Evolutionary conservation across 495 filamentous ascomycete species (phyloP).

Genomic region (Aspergillus taichungensis): DNA sequence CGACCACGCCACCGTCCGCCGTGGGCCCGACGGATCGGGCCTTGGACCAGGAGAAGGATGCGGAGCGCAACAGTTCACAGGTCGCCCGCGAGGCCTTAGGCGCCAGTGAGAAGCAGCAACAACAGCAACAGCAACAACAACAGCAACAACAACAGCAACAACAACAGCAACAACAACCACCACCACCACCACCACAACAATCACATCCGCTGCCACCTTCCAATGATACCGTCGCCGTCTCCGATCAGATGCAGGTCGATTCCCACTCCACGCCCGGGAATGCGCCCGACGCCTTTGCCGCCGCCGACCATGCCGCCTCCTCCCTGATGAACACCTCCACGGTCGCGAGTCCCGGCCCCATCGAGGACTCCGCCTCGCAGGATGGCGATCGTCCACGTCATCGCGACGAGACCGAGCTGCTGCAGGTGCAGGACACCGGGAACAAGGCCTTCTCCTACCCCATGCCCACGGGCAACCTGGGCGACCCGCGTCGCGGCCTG

Average conservation of each 20-base stretch:
- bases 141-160: no score
- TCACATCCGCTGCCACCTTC: constrained; percentile 3
- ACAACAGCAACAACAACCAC: no score
- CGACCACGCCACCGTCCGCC: constrained; percentile 7
- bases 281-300: constrained; percentile 23
- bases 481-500: constrained; percentile 53
- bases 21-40: constrained; percentile 23
- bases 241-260: constrained; percentile 41
- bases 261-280: constrained; percentile 21
- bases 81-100: constrained; percentile 38
- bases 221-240: constrained; percentile 23
- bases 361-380: constrained; percentile 36
- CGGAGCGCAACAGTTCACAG: constrained; percentile 33
- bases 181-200: no score
- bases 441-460: constrained; percentile 48
- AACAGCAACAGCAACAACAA: no score
- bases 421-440: constrained; percentile 37
- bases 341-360: constrained; percentile 39
- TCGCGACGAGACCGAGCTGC: constrained; percentile 28
- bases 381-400: constrained; percentile 33
- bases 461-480: constrained; percentile 36
- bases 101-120: constrained; percentile 33
- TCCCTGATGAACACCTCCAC: constrained; percentile 35
- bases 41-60: constrained; percentile 26
- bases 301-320: constrained; percentile 22